phyloP scores from a whole-genome alignment of 2,329 filamentous ascomycete genomes.

The Diplocarpon rosae region DNA sequence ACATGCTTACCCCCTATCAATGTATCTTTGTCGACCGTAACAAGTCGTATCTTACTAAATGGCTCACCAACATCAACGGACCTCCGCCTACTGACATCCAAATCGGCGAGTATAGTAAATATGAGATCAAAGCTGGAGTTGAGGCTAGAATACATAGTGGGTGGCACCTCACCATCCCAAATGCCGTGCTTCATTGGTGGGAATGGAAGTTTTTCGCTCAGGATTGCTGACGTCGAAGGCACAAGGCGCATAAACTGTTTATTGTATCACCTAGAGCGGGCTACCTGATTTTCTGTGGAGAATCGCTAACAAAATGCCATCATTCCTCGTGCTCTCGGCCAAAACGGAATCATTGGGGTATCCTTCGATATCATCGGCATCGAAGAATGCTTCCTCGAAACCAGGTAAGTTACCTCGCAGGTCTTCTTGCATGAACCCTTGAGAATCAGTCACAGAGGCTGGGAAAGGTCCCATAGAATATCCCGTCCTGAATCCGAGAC shows the following conservation, averaged over 20 bases:
- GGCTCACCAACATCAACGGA: neutral
- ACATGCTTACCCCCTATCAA: constrained; percentile 25
- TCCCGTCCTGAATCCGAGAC: constrained; percentile 26
- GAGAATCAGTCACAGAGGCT: constrained; percentile 29
- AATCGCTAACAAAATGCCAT: constrained; percentile 3
- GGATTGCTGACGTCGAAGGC: constrained; percentile 9
- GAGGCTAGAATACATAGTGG: neutral
- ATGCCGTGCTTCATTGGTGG: constrained; percentile 5
- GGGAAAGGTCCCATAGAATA: constrained; percentile 41
- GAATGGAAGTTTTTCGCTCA: constrained; percentile 14
- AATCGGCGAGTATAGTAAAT: constrained; percentile 9
- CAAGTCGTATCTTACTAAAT: constrained; percentile 11
- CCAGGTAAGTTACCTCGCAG: constrained; percentile 47
- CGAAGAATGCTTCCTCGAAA: constrained; percentile 66
- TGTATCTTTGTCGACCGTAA: constrained; percentile 24
- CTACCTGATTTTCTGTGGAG: constrained; percentile 20
- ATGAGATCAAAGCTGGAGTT: constrained; percentile 15
- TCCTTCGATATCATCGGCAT: constrained; percentile 63
- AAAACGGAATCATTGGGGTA: constrained; percentile 42
- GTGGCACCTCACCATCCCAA: constrained; percentile 5
- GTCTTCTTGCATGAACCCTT: constrained; percentile 35
- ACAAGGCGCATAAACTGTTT: neutral
- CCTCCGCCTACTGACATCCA: neutral
- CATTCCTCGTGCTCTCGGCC: constrained; percentile 12
- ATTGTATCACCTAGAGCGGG: constrained; percentile 5